Evolutionary conservation across 1,284 basidiomycete species (phyloP), one percentile per base, ranked within the genome.

Genomic region (Dichomitus squalens): DNA sequence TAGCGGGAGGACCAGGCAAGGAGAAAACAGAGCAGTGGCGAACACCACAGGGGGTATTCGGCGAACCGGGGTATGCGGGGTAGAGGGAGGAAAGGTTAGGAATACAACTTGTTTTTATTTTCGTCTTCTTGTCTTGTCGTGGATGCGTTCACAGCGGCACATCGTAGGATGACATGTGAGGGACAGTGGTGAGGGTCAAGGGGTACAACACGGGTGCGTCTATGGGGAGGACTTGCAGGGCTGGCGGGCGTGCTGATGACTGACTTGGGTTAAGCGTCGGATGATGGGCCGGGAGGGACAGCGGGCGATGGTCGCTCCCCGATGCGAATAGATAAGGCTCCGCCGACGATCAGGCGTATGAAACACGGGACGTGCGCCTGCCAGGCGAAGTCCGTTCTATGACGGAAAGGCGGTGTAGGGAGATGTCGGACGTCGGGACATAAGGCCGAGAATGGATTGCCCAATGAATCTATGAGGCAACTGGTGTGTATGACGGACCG

Each of bases 21-120:
- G 34, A 31, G 25, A 27, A 36, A 39, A 27, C 43, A 53, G 21
- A 47, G 46, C 29, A 31, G 29, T 34, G 29, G 31, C 53, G 46
- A 49, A 48, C 46, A 49, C 53, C 46, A n/a, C 53, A 34, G 16
- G 29, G 47, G 53, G 34, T 55, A 55, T 49, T 36, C 53, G 53
- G 38, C 18, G 41, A 51, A 48, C 43, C 35, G 48, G 57, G 57
- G 57, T 51, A 55, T 54, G 57, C 49, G 49, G 53, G 49, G 34
- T 23, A n/a, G 29, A 31, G 29, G 11, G 11, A 31, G 29, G 18
- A 44, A 29, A 11, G 38, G n/a, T 20, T 59, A 49, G 36, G 49
- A 39, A 52, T 59, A 59, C 57, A 59, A 36, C 23, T 33, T 36
- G 36, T 54, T 52, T 36, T 50, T 20, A n/a, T 49, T 52, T 57